Conservation (phyloP, 202 grass and related monocot species). For the Carex arenaria region DNA sequence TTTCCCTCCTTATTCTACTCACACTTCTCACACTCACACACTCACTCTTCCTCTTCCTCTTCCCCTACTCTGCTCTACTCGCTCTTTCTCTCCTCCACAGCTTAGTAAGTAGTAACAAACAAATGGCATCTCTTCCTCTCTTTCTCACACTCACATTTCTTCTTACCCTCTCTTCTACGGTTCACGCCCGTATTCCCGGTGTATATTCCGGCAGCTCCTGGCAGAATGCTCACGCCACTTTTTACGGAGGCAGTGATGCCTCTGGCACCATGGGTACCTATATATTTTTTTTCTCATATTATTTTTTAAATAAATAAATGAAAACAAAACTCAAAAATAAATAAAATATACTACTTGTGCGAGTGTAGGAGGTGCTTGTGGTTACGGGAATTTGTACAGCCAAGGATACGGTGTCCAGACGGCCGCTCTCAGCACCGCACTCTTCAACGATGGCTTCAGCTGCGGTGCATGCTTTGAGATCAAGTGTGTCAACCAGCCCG, state of each 20-base stretch:
- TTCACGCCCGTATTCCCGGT: conserved; percentile 50
- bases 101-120: too few relatives aligned
- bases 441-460: conserved; percentile 54
- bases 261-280: conserved; percentile 72
- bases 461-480: conserved; percentile 48
- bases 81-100: neutral
- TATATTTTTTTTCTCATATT: neutral
- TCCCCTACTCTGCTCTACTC: neutral
- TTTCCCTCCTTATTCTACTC: neutral
- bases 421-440: conserved; percentile 85
- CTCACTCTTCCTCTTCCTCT: neutral
- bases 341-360: too few relatives aligned
- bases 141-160: neutral
- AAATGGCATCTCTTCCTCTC: neutral
- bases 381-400: conserved; percentile 82
- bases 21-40: neutral
- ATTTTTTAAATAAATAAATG: too few relatives aligned
- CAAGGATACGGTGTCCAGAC: conserved; percentile 88
- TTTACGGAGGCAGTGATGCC: conserved; percentile 89
- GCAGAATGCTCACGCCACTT: conserved; percentile 81
- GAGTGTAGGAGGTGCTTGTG: conserved; percentile 56
- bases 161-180: neutral
- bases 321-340: too few relatives aligned
- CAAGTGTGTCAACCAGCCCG: conserved; percentile 21
- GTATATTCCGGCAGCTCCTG: conserved; percentile 52